A percentile compares a stretch with the other conserved stretches of the same genome.
Conservation (phyloP, 176 grass and related monocot genomes). For the Stipa capillata region DNA sequence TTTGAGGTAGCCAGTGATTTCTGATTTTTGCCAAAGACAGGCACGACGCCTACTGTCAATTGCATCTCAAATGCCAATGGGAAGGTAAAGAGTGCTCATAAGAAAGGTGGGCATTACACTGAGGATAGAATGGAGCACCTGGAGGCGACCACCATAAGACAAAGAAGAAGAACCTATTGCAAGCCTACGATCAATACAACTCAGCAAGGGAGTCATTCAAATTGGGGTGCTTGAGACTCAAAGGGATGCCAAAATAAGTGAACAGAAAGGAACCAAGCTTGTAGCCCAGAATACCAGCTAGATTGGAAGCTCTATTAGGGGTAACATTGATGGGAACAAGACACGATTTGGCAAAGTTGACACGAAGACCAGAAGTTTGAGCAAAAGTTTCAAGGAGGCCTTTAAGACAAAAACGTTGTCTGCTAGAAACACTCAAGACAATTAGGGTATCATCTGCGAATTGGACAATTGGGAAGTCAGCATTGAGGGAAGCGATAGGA, state of each 20-base stretch:
- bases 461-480: neutral
- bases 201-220: too few relatives aligned
- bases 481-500: neutral
- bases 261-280: neutral
- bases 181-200: neutral
- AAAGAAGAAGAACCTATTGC: neutral
- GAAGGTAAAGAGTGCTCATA: neutral
- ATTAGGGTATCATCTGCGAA: neutral
- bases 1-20: too few relatives aligned
- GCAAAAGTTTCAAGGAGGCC: neutral
- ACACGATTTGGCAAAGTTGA: neutral
- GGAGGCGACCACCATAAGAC: too few relatives aligned
- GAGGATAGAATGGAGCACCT: too few relatives aligned
- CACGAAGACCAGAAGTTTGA: neutral
- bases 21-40: neutral
- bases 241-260: neutral
- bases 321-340: neutral
- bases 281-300: neutral
- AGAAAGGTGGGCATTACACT: too few relatives aligned
- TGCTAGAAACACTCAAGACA: too few relatives aligned
- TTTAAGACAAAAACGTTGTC: neutral
- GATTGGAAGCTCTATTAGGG: neutral
- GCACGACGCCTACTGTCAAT: neutral
- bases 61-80: neutral
- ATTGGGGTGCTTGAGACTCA: too few relatives aligned